Conservation (phyloP, 352 stramenopile species). For the Phytophthora sp. region DNA sequence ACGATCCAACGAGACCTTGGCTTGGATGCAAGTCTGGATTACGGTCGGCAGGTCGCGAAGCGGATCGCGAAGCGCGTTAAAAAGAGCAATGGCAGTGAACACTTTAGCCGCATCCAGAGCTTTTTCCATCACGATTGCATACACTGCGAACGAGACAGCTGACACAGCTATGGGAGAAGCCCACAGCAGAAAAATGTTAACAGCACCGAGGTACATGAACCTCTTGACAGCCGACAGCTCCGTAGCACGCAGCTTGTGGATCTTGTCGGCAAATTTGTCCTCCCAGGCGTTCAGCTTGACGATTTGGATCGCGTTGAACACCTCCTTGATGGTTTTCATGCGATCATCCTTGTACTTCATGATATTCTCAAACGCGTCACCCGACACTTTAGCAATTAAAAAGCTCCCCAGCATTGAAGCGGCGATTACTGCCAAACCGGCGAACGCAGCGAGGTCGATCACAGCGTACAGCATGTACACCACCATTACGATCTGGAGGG, state of each 20-base stretch:
- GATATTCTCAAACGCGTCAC: no score
- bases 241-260: constrained; percentile 64
- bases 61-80: constrained; percentile 48
- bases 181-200: constrained; percentile 70
- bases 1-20: constrained; percentile 39
- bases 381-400: no score
- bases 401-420: no score
- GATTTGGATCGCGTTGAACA: no score
- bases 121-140: constrained; percentile 43
- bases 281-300: no score
- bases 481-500: constrained; percentile 40
- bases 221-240: constrained; percentile 83
- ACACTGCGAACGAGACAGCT: constrained; percentile 52
- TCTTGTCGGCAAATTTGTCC: constrained; percentile 83
- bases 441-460: constrained; percentile 52
- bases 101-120: constrained; percentile 57
- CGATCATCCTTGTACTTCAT: no score
- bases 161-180: constrained; percentile 51
- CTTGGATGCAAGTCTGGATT: constrained; percentile 51
- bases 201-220: constrained; percentile 48
- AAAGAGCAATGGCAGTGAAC: constrained; percentile 60
- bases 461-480: constrained; percentile 48
- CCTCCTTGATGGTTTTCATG: no score
- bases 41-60: constrained; percentile 40
- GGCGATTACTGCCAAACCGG: no score